Conservation (phyloP, 129 eudicot species). For the Solidago caesia region DNA sequence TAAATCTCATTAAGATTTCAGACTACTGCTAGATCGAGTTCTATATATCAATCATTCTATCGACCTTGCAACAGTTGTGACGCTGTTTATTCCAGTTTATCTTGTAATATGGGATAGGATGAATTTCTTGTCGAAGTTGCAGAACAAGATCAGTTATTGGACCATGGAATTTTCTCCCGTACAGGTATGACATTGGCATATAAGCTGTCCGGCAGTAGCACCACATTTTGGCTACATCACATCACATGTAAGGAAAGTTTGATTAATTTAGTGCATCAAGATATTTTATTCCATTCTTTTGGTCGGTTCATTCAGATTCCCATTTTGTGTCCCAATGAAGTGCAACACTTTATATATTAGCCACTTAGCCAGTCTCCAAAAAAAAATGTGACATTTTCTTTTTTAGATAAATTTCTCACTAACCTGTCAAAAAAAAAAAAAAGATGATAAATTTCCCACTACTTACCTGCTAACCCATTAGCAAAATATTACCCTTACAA, state of each 20-base stretch:
- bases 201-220: slow-evolving; percentile 66
- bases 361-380: too few species aligned
- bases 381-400: too few species aligned
- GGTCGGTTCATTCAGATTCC: too few species aligned
- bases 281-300: too few species aligned
- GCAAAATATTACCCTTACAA: too few species aligned
- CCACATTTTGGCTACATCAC: slow-evolving; percentile 64
- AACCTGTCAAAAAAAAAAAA: too few species aligned
- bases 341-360: too few species aligned
- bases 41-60: not conserved
- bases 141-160: slow-evolving; percentile 59
- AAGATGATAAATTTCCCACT: too few species aligned
- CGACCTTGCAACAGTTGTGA: slow-evolving; percentile 64
- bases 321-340: too few species aligned
- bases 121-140: slow-evolving; percentile 57
- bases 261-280: not conserved
- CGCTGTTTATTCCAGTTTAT: slow-evolving; percentile 72
- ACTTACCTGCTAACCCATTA: too few species aligned
- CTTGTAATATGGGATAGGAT: slow-evolving; percentile 47
- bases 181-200: slow-evolving; percentile 78
- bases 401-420: too few species aligned
- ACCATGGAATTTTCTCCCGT: slow-evolving; percentile 62
- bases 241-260: not conserved
- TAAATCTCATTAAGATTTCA: not conserved
- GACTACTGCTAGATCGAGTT: not conserved